Evolutionary conservation across 805 yeast genomes (phyloP).

Genomic region (Cyberlindnera mycetangii): DNA sequence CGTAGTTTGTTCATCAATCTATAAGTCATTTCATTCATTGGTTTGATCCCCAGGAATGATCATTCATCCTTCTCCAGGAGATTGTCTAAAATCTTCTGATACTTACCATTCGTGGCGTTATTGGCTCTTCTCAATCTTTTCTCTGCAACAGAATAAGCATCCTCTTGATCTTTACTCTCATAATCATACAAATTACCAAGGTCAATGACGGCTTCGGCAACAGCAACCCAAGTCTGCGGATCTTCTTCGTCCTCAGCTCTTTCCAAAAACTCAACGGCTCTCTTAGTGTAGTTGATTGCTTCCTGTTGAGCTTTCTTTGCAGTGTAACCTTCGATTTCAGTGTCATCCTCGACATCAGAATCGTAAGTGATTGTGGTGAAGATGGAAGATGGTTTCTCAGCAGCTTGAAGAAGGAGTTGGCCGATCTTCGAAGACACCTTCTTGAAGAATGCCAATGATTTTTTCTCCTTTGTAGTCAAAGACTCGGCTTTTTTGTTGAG

Average conservation of each 20-base stretch:
- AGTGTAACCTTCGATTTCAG: constrained; percentile 23
- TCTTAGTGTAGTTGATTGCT: constrained; percentile 44
- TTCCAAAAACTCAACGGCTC: constrained; percentile 56
- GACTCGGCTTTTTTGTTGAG: constrained; percentile 12
- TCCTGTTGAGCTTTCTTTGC: constrained; percentile 45
- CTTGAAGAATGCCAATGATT: constrained; percentile 30
- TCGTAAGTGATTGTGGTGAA: constrained; percentile 59
- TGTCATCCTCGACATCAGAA: constrained; percentile 40
- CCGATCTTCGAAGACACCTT: constrained; percentile 53
- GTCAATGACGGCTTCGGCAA: constrained; percentile 83
- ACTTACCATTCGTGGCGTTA: constrained; percentile 76
- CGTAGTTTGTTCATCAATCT: not conserved
- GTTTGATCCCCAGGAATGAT: no score
- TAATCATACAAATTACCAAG: constrained; percentile 70
- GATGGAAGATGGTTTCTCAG: constrained; percentile 56
- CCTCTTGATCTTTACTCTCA: constrained; percentile 66
- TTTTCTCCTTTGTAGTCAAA: constrained; percentile 18
- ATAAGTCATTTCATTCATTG: not conserved
- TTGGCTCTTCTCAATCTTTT: constrained; percentile 65
- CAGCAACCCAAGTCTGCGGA: constrained; percentile 76
- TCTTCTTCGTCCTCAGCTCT: constrained; percentile 66
- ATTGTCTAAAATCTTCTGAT: constrained; percentile 59
- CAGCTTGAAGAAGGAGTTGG: constrained; percentile 58
- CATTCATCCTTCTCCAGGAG: constrained; percentile 29
- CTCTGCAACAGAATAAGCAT: constrained; percentile 67